Conservation (phyloP, 1,139 yeast species). For the Debaryomyces psychrophilus region DNA sequence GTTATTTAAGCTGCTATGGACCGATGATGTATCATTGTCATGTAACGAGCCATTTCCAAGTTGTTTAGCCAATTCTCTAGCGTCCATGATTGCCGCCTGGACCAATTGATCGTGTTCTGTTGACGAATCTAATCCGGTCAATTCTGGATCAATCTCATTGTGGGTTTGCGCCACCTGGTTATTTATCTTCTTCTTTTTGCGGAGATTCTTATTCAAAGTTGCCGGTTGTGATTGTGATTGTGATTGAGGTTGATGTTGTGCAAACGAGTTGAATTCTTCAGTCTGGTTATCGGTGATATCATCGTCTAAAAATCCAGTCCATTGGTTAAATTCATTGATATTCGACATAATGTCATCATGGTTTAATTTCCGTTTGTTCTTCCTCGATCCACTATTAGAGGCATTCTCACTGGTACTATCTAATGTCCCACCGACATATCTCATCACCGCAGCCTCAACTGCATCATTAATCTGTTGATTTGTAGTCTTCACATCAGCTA, state of each 20-base stretch:
- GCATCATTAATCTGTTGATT: slow-evolving; percentile 53
- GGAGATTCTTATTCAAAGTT: slow-evolving; percentile 8
- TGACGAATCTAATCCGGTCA: slow-evolving; percentile 50
- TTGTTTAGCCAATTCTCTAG: slow-evolving; percentile 62
- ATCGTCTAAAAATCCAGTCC: slow-evolving; percentile 57
- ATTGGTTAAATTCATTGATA: slow-evolving; percentile 51
- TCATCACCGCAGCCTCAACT: slow-evolving; percentile 76
- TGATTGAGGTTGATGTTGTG: slow-evolving; percentile 2
- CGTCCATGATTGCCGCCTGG: slow-evolving; percentile 68
- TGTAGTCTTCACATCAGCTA: slow-evolving; percentile 30
- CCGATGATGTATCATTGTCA: slow-evolving; percentile 17
- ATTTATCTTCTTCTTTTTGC: slow-evolving; percentile 20
- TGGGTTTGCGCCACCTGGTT: slow-evolving; percentile 13
- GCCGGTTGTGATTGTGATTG: slow-evolving; percentile 8
- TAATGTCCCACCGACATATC: slow-evolving; percentile 65
- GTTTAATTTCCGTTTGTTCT: slow-evolving; percentile 19
- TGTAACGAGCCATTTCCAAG: slow-evolving; percentile 27
- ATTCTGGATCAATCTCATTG: slow-evolving; percentile 63
- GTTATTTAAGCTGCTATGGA: slow-evolving; percentile 16
- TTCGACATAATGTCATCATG: slow-evolving; percentile 38
- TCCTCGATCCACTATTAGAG: slow-evolving; percentile 17
- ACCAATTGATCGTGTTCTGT: slow-evolving; percentile 62
- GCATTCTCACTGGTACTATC: slow-evolving; percentile 26
- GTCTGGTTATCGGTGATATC: slow-evolving; percentile 24
- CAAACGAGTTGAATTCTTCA: slow-evolving; percentile 16